Base-by-base conservation (phyloP, 176 grass and related monocot genomes). In the Juncus inflexus region DNA sequence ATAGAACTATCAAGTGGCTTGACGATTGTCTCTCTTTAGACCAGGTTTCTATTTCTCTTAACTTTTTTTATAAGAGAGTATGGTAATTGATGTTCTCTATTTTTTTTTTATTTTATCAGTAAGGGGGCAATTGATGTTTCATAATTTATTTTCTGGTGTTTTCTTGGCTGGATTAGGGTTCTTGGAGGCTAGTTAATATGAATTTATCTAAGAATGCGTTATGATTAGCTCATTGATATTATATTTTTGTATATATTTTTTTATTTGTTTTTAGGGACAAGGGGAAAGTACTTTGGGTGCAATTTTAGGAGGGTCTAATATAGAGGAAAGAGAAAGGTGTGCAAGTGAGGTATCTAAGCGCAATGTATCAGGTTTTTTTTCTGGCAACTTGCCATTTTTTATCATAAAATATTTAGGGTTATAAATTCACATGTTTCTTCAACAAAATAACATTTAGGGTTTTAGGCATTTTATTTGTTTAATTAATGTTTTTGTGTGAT, bases 1-100 rank as follows among this genome's bases (percentile, higher is more conserved):
- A 91, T 52, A 81, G 92, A 70, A 97, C 92, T 49, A 58, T 97
- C 53, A 78, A 73, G 49, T 97, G 92, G 92, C 92, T 97, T 60
- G 92, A 97, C 11, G 66, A 77, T 12, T 97, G 92, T 76, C 83
- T 91, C 74, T 67, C 79, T 81, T 55, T 91, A 67, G 82, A 91
- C 43, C 40, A 11, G 82, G 92, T 97, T 56, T 42, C 62, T 74
- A 37, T 58, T 64, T 60, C 10, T n/a, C n/a, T n/a, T n/a, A n/a
- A 73, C 10, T 12, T 52, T 11, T 54, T 47, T 68, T 28, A 28
- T 28, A 28, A 28, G 19, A 28, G 0, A 28, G 19, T 28, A 28
- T 35, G n/a, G 11, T 5, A 62, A 9, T 56, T 3, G 42, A 68
- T n/a, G 15, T 38, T 53, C 12, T 42, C 15, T 28, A 28, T 28